phyloP scores from a whole-genome alignment of 192 early-diverging fungal genomes.

The Umbelopsis sp. region DNA sequence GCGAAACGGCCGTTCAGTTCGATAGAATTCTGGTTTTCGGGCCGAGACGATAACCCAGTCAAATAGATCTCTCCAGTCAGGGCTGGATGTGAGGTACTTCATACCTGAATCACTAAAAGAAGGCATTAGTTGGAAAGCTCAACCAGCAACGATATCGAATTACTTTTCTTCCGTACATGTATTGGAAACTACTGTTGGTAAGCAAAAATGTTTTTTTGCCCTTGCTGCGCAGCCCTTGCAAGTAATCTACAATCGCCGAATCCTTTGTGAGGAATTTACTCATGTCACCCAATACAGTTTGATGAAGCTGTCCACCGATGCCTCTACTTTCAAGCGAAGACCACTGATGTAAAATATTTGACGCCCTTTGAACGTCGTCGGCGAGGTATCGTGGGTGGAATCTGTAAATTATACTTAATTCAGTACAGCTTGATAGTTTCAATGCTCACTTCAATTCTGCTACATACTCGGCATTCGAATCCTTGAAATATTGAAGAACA shows the following conservation, averaged over 20 bases:
- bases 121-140: background rate
- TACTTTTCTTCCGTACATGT: slow-evolving; percentile 28
- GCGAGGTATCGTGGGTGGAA: slow-evolving; percentile 67
- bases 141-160: background rate
- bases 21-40: slow-evolving; percentile 63
- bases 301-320: slow-evolving; percentile 55
- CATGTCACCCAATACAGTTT: slow-evolving; percentile 48
- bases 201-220: slow-evolving; percentile 62
- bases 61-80: slow-evolving; percentile 61
- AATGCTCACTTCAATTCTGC: background rate
- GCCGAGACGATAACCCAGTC: slow-evolving; percentile 63
- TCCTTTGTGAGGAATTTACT: slow-evolving; percentile 50
- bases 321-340: slow-evolving; percentile 36
- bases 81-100: slow-evolving; percentile 48
- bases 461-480: slow-evolving; percentile 47
- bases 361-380: slow-evolving; percentile 57
- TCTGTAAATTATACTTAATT: background rate
- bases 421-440: background rate
- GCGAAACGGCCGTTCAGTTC: slow-evolving; percentile 61
- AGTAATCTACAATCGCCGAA: slow-evolving; percentile 51
- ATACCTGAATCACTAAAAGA: slow-evolving; percentile 45
- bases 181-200: slow-evolving; percentile 62
- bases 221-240: slow-evolving; percentile 46
- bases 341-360: slow-evolving; percentile 53
- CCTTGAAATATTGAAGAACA: slow-evolving; percentile 62